Evolutionary conservation across 2,329 filamentous ascomycete genomes (phyloP).

Genomic region (Phialocephala subalpina): DNA sequence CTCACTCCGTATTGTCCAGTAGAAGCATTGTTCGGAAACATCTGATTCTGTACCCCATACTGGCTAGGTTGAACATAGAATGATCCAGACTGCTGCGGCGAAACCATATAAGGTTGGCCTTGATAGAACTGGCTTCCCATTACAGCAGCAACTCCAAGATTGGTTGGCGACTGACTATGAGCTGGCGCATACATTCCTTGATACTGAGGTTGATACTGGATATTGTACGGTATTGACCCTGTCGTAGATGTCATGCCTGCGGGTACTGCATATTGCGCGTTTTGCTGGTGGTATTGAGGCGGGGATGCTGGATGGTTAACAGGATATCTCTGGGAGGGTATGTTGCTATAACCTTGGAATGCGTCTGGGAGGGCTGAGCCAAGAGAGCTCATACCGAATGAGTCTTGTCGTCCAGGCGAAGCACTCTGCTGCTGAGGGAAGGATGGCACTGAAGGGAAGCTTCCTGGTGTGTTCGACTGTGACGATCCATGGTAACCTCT

Average conservation of each 20-base stretch:
- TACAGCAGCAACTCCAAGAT: conserved; percentile 21
- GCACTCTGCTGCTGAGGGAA: conserved; percentile 24
- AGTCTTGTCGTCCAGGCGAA: conserved; percentile 32
- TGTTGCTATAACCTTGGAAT: conserved; percentile 36
- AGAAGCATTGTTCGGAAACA: conserved; percentile 30
- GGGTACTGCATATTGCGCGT: conserved; percentile 33
- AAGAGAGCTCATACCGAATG: conserved; percentile 39
- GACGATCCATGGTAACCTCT: conserved; percentile 17
- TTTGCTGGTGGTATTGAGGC: conserved; percentile 35
- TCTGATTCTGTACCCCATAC: conserved; percentile 36
- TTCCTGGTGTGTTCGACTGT: conserved; percentile 19
- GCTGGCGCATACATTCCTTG: conserved; percentile 35
- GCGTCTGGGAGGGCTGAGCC: conserved; percentile 38
- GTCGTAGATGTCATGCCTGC: conserved; percentile 28
- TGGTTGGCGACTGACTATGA: conserved; percentile 29
- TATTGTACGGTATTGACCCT: conserved; percentile 34
- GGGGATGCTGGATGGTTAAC: conserved; percentile 28
- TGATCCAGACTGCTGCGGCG: conserved; percentile 32
- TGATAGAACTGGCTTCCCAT: conserved; percentile 38
- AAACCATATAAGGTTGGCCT: conserved; percentile 36
- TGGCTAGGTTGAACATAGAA: conserved; percentile 36
- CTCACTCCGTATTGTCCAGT: conserved; percentile 32
- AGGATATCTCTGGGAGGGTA: conserved; percentile 32
- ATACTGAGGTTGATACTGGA: conserved; percentile 39
- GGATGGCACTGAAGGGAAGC: conserved; percentile 20